Evolutionary conservation across 2,329 filamentous ascomycete genomes (phyloP).

Genomic region (Escovopsis sp.): DNA sequence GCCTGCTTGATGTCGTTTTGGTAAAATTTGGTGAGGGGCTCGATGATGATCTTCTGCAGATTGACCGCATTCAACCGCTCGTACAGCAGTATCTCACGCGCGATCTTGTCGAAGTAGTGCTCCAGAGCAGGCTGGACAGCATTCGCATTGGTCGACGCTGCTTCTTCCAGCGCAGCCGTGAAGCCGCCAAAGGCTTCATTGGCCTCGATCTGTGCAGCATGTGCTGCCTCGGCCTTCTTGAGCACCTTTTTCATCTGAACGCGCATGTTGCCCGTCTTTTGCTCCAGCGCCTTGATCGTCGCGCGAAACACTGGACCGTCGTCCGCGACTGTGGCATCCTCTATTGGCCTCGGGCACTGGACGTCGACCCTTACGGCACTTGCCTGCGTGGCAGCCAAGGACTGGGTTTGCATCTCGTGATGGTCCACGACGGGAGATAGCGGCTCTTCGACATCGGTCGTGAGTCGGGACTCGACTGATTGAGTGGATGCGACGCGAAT

Average conservation of each 20-base stretch:
- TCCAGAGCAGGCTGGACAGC: slow-evolving; percentile 95
- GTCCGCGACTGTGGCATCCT: slow-evolving; percentile 73
- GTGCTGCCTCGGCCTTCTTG: slow-evolving; percentile 81
- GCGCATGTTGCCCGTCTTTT: slow-evolving; percentile 92
- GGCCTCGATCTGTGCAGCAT: slow-evolving; percentile 63
- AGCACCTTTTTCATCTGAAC: slow-evolving; percentile 91
- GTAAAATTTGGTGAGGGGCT: slow-evolving; percentile 83
- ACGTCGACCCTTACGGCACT: slow-evolving; percentile 69
- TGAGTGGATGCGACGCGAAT: slow-evolving; percentile 75
- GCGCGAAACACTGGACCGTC: slow-evolving; percentile 93
- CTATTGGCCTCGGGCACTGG: slow-evolving; percentile 68
- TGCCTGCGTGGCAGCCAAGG: slow-evolving; percentile 11
- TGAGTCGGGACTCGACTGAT: slow-evolving; percentile 71
- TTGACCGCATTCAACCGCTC: slow-evolving; percentile 74
- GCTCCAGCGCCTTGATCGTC: slow-evolving; percentile 90
- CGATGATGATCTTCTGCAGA: slow-evolving; percentile 85
- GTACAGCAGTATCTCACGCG: slow-evolving; percentile 74
- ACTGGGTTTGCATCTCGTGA: slow-evolving; percentile 19
- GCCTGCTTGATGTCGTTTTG: slow-evolving; percentile 95
- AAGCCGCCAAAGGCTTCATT: slow-evolving; percentile 78
- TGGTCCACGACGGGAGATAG: slow-evolving; percentile 33
- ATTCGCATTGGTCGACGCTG: slow-evolving; percentile 80
- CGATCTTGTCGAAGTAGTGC: slow-evolving; percentile 96
- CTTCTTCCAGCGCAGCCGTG: slow-evolving; percentile 73
- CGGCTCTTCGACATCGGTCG: slow-evolving; percentile 47